A percentile compares a stretch with the other conserved stretches of the same genome.
Evolutionary conservation across 306 rosid species (phyloP).

Genomic region (Cicer arietinum): DNA sequence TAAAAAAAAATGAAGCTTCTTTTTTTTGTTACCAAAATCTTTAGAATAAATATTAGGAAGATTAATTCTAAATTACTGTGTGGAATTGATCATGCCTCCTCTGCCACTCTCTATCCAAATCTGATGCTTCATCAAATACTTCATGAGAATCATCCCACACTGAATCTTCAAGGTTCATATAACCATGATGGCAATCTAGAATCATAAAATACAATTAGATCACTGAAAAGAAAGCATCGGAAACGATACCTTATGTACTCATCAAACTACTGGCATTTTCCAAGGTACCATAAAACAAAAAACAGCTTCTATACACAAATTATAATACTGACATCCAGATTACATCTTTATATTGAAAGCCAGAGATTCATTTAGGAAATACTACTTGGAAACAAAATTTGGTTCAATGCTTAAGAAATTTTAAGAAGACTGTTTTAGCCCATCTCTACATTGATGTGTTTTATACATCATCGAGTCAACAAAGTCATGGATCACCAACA

Average conservation of each 20-base stretch:
- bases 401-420: not conserved
- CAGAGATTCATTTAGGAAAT: not conserved
- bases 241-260: not conserved
- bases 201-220: slow-evolving; percentile 29
- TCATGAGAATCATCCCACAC: slow-evolving; percentile 58
- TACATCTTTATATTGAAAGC: not conserved
- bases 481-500: not conserved
- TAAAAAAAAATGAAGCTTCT: not conserved
- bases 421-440: not conserved
- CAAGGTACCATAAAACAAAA: not conserved
- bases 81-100: slow-evolving; percentile 76
- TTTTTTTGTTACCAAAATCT: not conserved
- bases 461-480: not conserved
- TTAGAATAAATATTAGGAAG: slow-evolving; percentile 5
- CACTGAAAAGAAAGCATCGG: slow-evolving; percentile 6
- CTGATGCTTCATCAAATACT: slow-evolving; percentile 54
- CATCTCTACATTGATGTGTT: not conserved
- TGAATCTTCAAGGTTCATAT: slow-evolving; percentile 44
- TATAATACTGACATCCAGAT: not conserved
- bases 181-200: slow-evolving; percentile 54
- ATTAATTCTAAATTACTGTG: slow-evolving; percentile 47
- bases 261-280: not conserved
- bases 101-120: slow-evolving; percentile 77
- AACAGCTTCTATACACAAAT: not conserved
- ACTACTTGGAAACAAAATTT: not conserved